phyloP scores from a whole-genome alignment of 108 stramenopile genomes.

The Stephanodiscus triporus region DNA sequence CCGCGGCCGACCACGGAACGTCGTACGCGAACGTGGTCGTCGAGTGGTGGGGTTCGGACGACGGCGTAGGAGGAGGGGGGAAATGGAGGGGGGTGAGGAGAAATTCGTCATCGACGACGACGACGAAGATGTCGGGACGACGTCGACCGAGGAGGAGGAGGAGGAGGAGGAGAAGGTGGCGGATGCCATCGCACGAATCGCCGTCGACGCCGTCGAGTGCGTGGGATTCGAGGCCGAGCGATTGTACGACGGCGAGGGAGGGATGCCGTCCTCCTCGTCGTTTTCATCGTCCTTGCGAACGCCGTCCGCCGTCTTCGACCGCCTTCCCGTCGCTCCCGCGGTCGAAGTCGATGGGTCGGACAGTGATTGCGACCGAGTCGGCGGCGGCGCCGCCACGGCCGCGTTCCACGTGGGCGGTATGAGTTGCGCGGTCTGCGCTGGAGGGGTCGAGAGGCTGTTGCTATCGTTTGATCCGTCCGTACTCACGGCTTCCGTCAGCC shows the following conservation, averaged over 20 bases:
- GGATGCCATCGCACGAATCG: no score
- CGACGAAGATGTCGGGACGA: no score
- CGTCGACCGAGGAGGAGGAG: no score
- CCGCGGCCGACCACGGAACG: constrained; percentile 40
- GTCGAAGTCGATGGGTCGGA: neutral
- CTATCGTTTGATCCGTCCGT: constrained; percentile 12
- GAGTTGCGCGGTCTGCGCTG: constrained; percentile 75
- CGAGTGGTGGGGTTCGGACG: neutral
- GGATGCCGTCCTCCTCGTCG: no score
- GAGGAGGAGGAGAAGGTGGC: no score
- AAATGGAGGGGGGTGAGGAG: neutral
- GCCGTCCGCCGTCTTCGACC: no score
- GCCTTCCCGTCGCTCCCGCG: no score
- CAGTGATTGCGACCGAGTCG: constrained; percentile 2
- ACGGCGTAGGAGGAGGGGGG: neutral
- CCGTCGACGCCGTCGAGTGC: neutral
- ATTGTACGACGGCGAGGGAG: neutral
- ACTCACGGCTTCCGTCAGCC: no score
- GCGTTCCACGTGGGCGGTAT: constrained; percentile 64
- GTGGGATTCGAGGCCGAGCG: neutral
- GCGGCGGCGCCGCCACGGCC: constrained; percentile 11
- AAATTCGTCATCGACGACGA: neutral
- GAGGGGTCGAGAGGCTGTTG: constrained; percentile 61
- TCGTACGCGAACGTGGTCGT: constrained; percentile 29
- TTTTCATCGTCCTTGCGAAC: no score